Conservation (phyloP, 768 basidiomycete species). For the Mycena capillaripes region DNA sequence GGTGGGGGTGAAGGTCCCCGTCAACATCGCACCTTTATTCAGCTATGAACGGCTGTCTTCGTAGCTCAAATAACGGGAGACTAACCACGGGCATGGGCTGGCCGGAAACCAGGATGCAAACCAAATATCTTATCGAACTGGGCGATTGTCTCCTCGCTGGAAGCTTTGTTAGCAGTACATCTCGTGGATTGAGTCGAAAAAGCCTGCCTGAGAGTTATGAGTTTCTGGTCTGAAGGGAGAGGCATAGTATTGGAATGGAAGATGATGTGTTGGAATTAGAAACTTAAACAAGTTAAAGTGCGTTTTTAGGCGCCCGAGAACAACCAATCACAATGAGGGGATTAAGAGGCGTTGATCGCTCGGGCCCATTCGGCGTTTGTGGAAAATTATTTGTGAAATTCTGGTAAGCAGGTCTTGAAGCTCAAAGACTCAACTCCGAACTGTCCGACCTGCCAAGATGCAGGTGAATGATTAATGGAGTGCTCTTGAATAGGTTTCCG, state of each 20-base stretch:
- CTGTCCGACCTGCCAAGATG: no score
- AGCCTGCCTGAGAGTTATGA: slow-evolving; percentile 26
- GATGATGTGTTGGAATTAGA: no score
- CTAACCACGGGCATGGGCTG: slow-evolving; percentile 34
- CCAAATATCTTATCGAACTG: slow-evolving; percentile 38
- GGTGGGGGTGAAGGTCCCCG: slow-evolving; percentile 34
- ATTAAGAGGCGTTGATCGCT: no score
- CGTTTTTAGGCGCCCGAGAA: no score
- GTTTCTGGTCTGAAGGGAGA: slow-evolving; percentile 35
- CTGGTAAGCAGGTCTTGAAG: no score
- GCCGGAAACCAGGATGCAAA: slow-evolving; percentile 35
- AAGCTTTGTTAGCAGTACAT: neutral
- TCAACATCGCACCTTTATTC: slow-evolving; percentile 25
- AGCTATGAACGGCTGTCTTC: neutral
- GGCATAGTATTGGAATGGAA: slow-evolving; percentile 34
- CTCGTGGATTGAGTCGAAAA: neutral
- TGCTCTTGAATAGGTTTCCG: no score
- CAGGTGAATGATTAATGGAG: no score
- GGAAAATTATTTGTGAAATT: no score
- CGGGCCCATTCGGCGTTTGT: no score
- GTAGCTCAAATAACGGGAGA: neutral
- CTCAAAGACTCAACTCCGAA: no score
- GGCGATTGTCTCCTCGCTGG: slow-evolving; percentile 22
- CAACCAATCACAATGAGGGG: neutral
- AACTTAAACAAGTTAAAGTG: no score